These are phyloP conservation scores for Plasmopara halstedii DNA, from an alignment of 352 stramenopile species.

Conservation along the genomic window DNA sequence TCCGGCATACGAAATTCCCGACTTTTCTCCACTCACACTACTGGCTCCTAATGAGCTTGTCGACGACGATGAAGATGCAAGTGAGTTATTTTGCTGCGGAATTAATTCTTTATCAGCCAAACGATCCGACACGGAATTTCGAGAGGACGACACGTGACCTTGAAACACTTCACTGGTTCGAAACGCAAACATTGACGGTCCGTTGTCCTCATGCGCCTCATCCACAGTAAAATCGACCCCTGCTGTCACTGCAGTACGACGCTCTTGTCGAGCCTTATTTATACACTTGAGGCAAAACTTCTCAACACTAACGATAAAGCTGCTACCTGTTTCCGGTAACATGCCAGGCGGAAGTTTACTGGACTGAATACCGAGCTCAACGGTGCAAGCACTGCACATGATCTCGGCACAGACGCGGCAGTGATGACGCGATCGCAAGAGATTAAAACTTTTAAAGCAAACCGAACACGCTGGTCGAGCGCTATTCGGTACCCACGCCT, in stretches of 20 bases:
- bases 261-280: conserved; percentile 54
- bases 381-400: conserved; percentile 64
- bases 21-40: conserved; percentile 24
- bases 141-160: conserved; percentile 14
- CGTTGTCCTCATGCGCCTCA: conserved; percentile 13
- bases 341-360: conserved; percentile 44
- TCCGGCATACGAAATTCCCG: conserved; percentile 38
- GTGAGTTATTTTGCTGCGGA: conserved; percentile 26
- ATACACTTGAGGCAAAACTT: conserved; percentile 82
- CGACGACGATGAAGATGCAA: conserved; percentile 38
- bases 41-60: conserved; percentile 21
- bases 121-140: conserved; percentile 28
- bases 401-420: conserved; percentile 78
- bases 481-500: conserved; percentile 61
- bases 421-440: conserved; percentile 69
- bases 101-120: conserved; percentile 14
- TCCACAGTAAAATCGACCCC: conserved; percentile 10
- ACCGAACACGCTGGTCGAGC: conserved; percentile 59
- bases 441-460: conserved; percentile 72
- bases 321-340: conserved; percentile 45
- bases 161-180: conserved; percentile 28
- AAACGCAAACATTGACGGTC: conserved; percentile 19
- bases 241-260: conserved; percentile 23
- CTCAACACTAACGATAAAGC: conserved; percentile 54
- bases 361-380: conserved; percentile 51